Evolutionary conservation across 2,329 filamentous ascomycete genomes (phyloP).

Genomic region (Zarea fungicola): DNA sequence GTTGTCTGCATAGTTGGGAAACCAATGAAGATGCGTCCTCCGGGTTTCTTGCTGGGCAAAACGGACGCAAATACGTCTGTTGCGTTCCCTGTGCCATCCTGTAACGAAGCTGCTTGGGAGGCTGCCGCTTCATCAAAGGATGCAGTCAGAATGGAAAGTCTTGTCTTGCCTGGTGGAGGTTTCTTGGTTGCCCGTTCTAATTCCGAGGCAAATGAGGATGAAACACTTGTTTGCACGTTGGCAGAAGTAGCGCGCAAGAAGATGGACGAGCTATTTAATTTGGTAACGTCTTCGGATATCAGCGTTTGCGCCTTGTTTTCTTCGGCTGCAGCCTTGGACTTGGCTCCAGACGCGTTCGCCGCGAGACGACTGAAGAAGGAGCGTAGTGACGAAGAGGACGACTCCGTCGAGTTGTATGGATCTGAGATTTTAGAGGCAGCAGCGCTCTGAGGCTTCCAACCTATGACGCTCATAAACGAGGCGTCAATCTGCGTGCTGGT

Average conservation of each 20-base stretch:
- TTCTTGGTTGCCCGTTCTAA: slow-evolving; percentile 96
- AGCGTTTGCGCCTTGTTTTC: slow-evolving; percentile 58
- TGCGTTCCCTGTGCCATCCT: slow-evolving; percentile 47
- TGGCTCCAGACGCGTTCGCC: slow-evolving; percentile 46
- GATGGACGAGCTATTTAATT: slow-evolving; percentile 68
- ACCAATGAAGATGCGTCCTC: slow-evolving; percentile 89
- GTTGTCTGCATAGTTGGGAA: slow-evolving; percentile 98
- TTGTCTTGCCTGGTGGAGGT: slow-evolving; percentile 82
- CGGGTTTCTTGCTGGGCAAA: slow-evolving; percentile 73
- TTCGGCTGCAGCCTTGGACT: slow-evolving; percentile 54
- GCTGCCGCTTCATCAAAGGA: slow-evolving; percentile 78
- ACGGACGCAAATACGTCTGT: slow-evolving; percentile 86
- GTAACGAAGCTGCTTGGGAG: slow-evolving; percentile 47
- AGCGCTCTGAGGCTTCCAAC: slow-evolving; percentile 63
- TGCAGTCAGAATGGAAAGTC: slow-evolving; percentile 81
- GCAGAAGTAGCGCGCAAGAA: slow-evolving; percentile 87
- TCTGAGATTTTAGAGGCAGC: slow-evolving; percentile 40
- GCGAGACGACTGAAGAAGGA: slow-evolving; percentile 80
- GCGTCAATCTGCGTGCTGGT: slow-evolving; percentile 92
- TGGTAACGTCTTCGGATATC: slow-evolving; percentile 67
- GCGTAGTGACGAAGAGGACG: slow-evolving; percentile 64
- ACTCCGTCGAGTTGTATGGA: slow-evolving; percentile 42
- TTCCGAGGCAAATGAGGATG: slow-evolving; percentile 69
- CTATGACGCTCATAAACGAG: slow-evolving; percentile 78
- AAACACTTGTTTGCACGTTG: slow-evolving; percentile 70